phyloP scores from a whole-genome alignment of 306 rosid species.

The Alnus rubra region DNA sequence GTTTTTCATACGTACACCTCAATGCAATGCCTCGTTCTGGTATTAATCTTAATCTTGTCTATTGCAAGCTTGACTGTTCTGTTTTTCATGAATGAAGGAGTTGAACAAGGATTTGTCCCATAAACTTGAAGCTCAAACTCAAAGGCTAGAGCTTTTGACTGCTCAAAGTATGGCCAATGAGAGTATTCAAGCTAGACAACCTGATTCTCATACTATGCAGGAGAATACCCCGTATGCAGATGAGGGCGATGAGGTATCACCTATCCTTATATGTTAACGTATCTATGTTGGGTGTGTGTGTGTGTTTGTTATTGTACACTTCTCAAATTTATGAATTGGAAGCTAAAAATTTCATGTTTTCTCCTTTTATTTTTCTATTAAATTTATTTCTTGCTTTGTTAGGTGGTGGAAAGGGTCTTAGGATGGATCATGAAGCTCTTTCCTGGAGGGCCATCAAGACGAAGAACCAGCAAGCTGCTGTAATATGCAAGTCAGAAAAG shows the following conservation, averaged over 20 bases:
- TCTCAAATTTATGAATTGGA: not conserved
- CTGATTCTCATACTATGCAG: conserved; percentile 41
- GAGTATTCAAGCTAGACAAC: conserved; percentile 52
- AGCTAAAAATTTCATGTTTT: conserved; percentile 19
- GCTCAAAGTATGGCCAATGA: conserved; percentile 81
- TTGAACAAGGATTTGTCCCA: conserved; percentile 77
- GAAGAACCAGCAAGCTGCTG: conserved; percentile 91
- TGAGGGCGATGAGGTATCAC: conserved; percentile 92
- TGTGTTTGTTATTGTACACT: not conserved
- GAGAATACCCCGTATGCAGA: conserved; percentile 76
- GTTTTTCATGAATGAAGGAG: conserved; percentile 54
- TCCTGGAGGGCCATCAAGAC: conserved; percentile 89
- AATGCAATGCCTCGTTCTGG: not conserved
- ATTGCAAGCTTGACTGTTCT: conserved; percentile 24
- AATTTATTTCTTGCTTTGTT: not conserved
- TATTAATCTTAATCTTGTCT: not conserved
- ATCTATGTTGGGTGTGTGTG: conserved; percentile 1
- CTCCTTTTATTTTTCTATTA: conserved; percentile 4
- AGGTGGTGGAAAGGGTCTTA: conserved; percentile 97
- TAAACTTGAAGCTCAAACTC: conserved; percentile 92
- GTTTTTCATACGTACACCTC: not conserved
- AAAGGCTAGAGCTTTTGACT: conserved; percentile 91
- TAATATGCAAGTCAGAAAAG: conserved; percentile 43
- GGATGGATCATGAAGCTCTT: conserved; percentile 99
- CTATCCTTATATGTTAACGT: not conserved